Conservation (phyloP, 352 stramenopile genomes). For the Phytophthora aleatoria region DNA sequence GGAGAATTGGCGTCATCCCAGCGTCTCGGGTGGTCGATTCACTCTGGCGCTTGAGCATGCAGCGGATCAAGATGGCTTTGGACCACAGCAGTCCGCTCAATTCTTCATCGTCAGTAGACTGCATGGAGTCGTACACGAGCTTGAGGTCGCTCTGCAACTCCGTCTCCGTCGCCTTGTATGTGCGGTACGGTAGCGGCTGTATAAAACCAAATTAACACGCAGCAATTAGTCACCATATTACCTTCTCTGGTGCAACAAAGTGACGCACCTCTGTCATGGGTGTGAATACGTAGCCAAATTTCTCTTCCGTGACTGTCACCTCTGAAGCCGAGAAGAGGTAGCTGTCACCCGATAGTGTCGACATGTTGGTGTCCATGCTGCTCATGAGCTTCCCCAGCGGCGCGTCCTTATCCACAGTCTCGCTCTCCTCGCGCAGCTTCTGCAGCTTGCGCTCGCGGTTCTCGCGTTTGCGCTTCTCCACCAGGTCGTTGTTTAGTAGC, state of each 20-base stretch:
- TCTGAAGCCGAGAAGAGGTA: conserved; percentile 58
- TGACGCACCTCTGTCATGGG: conserved; percentile 61
- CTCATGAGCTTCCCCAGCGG: conserved; percentile 66
- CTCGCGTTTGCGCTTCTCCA: conserved; percentile 65
- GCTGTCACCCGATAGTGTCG: conserved; percentile 65
- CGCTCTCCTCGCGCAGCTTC: conserved; percentile 58
- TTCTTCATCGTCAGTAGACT: conserved; percentile 53
- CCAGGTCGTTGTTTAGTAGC: conserved; percentile 64
- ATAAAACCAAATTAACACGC: conserved; percentile 1
- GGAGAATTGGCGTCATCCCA: conserved; percentile 22
- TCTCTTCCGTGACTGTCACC: conserved; percentile 51
- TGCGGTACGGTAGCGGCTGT: conserved; percentile 55
- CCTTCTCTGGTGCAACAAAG: background rate
- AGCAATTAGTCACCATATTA: conserved; percentile 5
- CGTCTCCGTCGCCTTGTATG: conserved; percentile 58
- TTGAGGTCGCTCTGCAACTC: conserved; percentile 61
- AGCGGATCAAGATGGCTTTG: conserved; percentile 71
- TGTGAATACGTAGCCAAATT: conserved; percentile 86
- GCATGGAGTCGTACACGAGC: conserved; percentile 70
- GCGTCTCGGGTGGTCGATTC: conserved; percentile 16
- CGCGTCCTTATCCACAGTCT: conserved; percentile 33
- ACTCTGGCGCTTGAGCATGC: conserved; percentile 40
- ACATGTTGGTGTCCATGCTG: conserved; percentile 75
- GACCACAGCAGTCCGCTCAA: conserved; percentile 69
- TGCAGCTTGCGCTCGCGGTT: conserved; percentile 59